phyloP scores from a whole-genome alignment of 2,329 filamentous ascomycete genomes.

The Colletotrichum euphorbiae region DNA sequence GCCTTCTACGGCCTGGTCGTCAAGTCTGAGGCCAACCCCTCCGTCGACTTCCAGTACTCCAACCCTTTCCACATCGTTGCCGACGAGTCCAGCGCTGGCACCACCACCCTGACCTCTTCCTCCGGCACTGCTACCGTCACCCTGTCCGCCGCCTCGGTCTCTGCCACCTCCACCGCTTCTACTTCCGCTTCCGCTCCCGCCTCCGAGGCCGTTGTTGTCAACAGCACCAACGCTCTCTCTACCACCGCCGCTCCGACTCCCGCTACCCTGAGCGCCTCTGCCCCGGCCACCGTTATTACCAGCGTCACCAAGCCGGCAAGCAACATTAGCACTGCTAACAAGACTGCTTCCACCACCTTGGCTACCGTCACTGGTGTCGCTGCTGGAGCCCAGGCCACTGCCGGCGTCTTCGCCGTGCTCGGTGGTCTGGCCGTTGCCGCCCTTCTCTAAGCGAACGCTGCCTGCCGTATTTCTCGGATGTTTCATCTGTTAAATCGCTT shows the following conservation, averaged over 20 bases:
- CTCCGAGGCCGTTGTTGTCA: constrained; percentile 44
- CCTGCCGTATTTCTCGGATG: constrained; percentile 35
- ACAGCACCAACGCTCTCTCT: constrained; percentile 43
- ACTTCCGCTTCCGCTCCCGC: constrained; percentile 37
- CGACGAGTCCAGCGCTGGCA: constrained; percentile 42
- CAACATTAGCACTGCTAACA: constrained; percentile 28
- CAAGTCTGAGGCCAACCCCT: constrained; percentile 58
- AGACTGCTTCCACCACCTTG: constrained; percentile 25
- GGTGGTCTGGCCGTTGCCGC: constrained; percentile 40
- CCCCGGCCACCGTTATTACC: constrained; percentile 43
- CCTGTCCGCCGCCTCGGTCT: constrained; percentile 47
- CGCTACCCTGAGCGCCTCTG: constrained; percentile 32
- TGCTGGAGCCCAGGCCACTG: constrained; percentile 36
- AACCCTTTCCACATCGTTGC: constrained; percentile 68
- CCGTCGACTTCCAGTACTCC: constrained; percentile 69
- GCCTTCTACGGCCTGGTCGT: constrained; percentile 70
- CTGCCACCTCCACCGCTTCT: constrained; percentile 45
- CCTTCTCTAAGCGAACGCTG: constrained; percentile 35
- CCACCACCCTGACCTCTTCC: constrained; percentile 44
- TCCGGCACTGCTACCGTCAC: constrained; percentile 45
- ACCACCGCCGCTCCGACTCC: constrained; percentile 38
- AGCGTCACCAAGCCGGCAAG: constrained; percentile 40
- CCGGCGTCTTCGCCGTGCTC: constrained; percentile 39
- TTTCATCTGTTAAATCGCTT: constrained; percentile 35
- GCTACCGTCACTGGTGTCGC: constrained; percentile 24